phyloP scores from a whole-genome alignment of 495 filamentous ascomycete genomes.

The Baudoinia panamericana region DNA sequence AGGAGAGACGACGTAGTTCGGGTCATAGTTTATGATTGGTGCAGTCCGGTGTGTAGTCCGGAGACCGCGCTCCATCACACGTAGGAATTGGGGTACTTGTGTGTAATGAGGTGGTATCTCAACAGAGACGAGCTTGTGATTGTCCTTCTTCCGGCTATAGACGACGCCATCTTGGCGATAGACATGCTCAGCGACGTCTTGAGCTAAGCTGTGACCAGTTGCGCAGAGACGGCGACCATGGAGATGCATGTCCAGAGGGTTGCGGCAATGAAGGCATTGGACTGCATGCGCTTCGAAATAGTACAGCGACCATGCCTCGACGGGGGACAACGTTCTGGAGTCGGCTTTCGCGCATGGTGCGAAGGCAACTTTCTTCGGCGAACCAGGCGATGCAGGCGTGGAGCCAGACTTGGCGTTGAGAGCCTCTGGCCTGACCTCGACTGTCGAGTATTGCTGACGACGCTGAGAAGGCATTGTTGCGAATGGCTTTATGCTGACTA shows the following conservation, averaged over 20 bases:
- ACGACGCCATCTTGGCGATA: conserved; percentile 26
- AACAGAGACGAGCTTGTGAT: conserved; percentile 28
- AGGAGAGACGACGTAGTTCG: conserved; percentile 22
- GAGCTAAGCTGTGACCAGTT: conserved; percentile 25
- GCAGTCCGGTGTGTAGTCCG: conserved; percentile 13
- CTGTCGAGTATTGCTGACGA: conserved; percentile 1
- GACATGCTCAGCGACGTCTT: conserved; percentile 27
- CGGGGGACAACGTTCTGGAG: conserved; percentile 21
- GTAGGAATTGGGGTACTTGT: conserved; percentile 25
- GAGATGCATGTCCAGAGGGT: conserved; percentile 25
- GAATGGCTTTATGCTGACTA: neutral
- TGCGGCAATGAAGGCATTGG: conserved; percentile 25
- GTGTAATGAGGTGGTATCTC: conserved; percentile 27
- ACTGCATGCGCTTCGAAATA: conserved; percentile 29
- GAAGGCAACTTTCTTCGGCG: conserved; percentile 15
- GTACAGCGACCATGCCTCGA: conserved; percentile 29
- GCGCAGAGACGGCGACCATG: conserved; percentile 24
- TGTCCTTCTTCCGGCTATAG: conserved; percentile 25
- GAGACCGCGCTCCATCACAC: conserved; percentile 23
- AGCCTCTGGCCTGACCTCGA: conserved; percentile 13
- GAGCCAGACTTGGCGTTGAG: conserved; percentile 3
- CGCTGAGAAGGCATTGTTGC: conserved; percentile 11
- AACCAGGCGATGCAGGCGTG: conserved; percentile 7
- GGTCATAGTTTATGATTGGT: conserved; percentile 28
- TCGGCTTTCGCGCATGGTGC: neutral